These are phyloP conservation scores for Zygnema circumcarinatum DNA, from an alignment of 139 green algal species.

Conservation along the genomic window DNA sequence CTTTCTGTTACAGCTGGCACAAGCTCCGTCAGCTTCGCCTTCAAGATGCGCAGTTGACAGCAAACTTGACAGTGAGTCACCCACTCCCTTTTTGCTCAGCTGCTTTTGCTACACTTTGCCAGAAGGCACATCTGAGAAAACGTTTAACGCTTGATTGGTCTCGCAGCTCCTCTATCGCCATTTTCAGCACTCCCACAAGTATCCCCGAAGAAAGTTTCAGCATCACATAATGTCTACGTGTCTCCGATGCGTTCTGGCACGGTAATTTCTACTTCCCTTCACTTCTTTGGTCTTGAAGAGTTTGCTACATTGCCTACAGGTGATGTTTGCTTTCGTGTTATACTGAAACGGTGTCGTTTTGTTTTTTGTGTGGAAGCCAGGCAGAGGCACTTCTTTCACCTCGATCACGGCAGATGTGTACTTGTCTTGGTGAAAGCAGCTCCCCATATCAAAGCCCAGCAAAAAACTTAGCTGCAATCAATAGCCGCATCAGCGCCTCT, in stretches of 20 bases:
- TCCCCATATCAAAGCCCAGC: conserved; percentile 32
- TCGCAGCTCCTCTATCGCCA: background rate
- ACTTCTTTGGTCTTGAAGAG: background rate
- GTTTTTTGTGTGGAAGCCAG: too few species aligned
- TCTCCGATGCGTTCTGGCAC: conserved; percentile 42
- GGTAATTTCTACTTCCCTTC: background rate
- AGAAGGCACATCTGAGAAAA: background rate
- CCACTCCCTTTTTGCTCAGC: too few species aligned
- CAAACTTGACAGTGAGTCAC: background rate
- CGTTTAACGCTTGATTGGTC: background rate
- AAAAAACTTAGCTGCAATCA: conserved; percentile 42
- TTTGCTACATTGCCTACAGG: too few species aligned
- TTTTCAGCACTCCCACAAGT: background rate
- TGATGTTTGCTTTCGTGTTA: too few species aligned
- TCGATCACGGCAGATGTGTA: background rate
- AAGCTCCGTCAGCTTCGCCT: background rate
- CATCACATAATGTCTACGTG: conserved; percentile 57
- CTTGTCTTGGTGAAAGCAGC: conserved; percentile 12
- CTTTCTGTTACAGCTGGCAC: conserved; percentile 53
- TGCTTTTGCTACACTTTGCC: background rate
- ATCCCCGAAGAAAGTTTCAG: conserved; percentile 9
- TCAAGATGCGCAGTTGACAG: background rate
- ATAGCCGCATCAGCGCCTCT: conserved; percentile 45
- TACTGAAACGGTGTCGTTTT: too few species aligned
- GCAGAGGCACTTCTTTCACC: background rate